Evolutionary conservation across 208 protist species (phyloP).

Genomic region (Leishmania braziliensis): DNA sequence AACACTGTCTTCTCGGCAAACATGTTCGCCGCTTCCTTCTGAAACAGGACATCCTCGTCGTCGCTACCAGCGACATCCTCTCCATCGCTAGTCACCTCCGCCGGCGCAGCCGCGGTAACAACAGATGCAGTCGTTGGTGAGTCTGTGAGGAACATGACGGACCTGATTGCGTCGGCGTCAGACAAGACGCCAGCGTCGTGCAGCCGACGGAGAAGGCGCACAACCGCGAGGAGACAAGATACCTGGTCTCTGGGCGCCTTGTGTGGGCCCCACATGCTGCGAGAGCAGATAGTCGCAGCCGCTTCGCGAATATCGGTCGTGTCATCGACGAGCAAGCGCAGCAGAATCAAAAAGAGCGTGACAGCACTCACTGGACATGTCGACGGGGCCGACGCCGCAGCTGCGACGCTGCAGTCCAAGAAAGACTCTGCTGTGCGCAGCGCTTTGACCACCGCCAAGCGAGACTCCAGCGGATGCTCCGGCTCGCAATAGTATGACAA

Average conservation of each 20-base stretch:
- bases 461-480: slow-evolving; percentile 51
- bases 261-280: slow-evolving; percentile 18
- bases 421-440: slow-evolving; percentile 29
- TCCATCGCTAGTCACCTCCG: slow-evolving; percentile 7
- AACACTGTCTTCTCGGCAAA: slow-evolving; percentile 73
- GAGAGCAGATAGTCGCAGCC: slow-evolving; percentile 36
- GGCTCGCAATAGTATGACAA: slow-evolving; percentile 56
- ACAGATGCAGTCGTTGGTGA: not conserved
- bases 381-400: not conserved
- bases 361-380: slow-evolving; percentile 11
- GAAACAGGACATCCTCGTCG: slow-evolving; percentile 79
- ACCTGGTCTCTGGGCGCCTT: slow-evolving; percentile 48
- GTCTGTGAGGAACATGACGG: not conserved
- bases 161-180: not conserved
- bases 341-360: slow-evolving; percentile 51
- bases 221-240: slow-evolving; percentile 57
- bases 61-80: slow-evolving; percentile 18
- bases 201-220: slow-evolving; percentile 38
- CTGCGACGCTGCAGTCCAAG: slow-evolving; percentile 13
- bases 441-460: slow-evolving; percentile 58
- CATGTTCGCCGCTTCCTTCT: slow-evolving; percentile 88
- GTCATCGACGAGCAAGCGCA: slow-evolving; percentile 82
- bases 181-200: slow-evolving; percentile 8
- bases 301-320: slow-evolving; percentile 58
- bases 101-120: not conserved